These are phyloP conservation scores for Auricularia sp. DNA, from an alignment of 768 basidiomycete genomes.

Conservation along the genomic window DNA sequence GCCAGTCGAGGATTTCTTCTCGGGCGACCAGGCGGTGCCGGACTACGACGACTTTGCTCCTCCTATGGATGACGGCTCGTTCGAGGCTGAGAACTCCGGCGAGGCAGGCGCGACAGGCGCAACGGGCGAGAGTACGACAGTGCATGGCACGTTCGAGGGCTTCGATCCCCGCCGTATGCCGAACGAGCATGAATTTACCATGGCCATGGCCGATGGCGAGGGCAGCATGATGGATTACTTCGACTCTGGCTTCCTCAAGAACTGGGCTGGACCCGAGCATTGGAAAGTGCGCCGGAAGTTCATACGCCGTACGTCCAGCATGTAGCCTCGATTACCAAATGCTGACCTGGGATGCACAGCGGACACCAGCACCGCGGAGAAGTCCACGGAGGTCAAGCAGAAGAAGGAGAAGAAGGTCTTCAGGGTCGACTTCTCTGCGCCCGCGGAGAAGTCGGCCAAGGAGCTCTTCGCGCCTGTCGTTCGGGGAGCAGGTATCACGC, in stretches of 20 bases:
- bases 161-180: conserved; percentile 80
- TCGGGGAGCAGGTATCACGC: conserved; percentile 58
- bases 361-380: conserved; percentile 75
- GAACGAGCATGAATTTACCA: conserved; percentile 68
- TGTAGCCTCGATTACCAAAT: not conserved
- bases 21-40: conserved; percentile 45
- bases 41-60: conserved; percentile 30
- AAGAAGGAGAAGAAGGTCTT: conserved; percentile 88
- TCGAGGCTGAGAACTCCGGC: conserved; percentile 32
- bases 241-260: conserved; percentile 75
- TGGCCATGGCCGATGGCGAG: conserved; percentile 70
- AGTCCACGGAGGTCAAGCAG: conserved; percentile 98
- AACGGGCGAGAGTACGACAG: conserved; percentile 28
- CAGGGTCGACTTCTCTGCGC: conserved; percentile 67
- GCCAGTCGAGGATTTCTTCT: conserved; percentile 55
- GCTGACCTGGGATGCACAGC: conserved; percentile 69
- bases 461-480: conserved; percentile 71
- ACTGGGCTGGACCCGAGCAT: conserved; percentile 98
- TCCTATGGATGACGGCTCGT: conserved; percentile 11
- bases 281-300: conserved; percentile 60
- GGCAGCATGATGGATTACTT: conserved; percentile 74
- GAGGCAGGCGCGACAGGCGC: conserved; percentile 33
- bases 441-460: conserved; percentile 49
- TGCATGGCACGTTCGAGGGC: conserved; percentile 44
- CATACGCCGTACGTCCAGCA: not conserved